A percentile compares a stretch with the other conserved stretches of the same genome.
These are phyloP conservation scores for Celoporthe dispersa DNA, from an alignment of 2,329 filamentous ascomycete species.

Conservation along the genomic window DNA sequence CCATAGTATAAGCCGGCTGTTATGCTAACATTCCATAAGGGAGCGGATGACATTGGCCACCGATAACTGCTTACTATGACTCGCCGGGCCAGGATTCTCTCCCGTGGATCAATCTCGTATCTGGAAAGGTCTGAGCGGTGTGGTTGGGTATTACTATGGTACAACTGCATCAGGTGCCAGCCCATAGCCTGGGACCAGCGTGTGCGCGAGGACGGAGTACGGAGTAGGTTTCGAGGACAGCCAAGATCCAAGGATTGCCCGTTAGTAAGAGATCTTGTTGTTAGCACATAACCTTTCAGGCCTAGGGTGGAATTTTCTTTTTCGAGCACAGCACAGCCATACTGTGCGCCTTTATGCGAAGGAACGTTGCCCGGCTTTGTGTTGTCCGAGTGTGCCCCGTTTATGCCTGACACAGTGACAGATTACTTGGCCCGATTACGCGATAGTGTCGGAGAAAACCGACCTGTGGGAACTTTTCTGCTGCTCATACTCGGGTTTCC, in stretches of 20 bases:
- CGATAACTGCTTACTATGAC: conserved; percentile 11
- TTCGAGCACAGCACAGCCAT: neutral
- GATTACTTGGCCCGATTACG: neutral
- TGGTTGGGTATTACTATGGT: neutral
- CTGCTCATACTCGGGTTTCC: neutral
- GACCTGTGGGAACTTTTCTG: neutral
- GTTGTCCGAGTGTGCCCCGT: neutral
- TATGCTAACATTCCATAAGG: neutral
- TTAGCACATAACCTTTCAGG: neutral
- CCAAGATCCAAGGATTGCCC: neutral
- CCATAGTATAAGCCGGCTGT: neutral
- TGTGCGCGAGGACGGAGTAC: neutral
- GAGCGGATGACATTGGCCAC: neutral
- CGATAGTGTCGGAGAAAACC: conserved; percentile 10
- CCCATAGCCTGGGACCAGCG: neutral
- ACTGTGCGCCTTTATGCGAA: conserved; percentile 1
- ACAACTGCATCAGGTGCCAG: neutral
- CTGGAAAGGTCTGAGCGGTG: conserved; percentile 10
- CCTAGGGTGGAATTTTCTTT: neutral
- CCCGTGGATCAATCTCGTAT: conserved; percentile 5
- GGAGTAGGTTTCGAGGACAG: neutral
- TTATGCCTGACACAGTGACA: conserved; percentile 6
- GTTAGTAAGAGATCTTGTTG: neutral
- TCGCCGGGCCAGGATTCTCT: neutral
- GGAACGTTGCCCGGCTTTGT: neutral